These are phyloP conservation scores for Podila epigama DNA, from an alignment of 192 early-diverging fungal species.

Conservation along the genomic window DNA sequence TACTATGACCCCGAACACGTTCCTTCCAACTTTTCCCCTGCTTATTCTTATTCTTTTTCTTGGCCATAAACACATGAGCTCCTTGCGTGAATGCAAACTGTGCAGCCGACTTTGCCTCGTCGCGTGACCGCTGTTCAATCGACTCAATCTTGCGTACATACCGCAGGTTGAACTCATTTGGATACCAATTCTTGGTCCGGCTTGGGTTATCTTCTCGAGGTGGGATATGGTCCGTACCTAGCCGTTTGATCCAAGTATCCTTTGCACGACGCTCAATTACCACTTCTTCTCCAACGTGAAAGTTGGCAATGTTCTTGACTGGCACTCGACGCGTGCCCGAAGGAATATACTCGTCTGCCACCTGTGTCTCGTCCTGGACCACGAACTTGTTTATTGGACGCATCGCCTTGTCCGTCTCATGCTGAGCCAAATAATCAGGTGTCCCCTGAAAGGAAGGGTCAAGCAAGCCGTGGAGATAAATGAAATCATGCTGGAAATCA, in stretches of 20 bases:
- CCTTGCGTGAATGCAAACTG: background rate
- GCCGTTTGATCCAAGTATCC: constrained; percentile 5
- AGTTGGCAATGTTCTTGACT: constrained; percentile 17
- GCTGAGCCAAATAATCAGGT: constrained; percentile 10
- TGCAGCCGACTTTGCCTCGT: background rate
- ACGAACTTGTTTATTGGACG: constrained; percentile 11
- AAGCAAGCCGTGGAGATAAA: constrained; percentile 15
- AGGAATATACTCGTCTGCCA: constrained; percentile 24
- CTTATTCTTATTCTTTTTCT: background rate
- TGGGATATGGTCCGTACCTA: constrained; percentile 28
- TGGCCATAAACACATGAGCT: background rate
- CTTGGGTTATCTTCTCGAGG: background rate
- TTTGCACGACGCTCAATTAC: background rate
- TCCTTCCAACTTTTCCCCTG: too few species aligned
- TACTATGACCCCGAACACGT: too few species aligned
- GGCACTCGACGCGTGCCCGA: constrained; percentile 8
- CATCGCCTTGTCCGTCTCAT: background rate
- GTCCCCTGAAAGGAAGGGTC: constrained; percentile 25
- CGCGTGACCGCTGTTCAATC: background rate
- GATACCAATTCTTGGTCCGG: constrained; percentile 16
- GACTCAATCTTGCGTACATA: constrained; percentile 21
- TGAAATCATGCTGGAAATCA: constrained; percentile 34
- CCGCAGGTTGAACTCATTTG: constrained; percentile 2
- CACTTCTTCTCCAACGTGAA: constrained; percentile 8
- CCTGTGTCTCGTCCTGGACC: background rate